A percentile compares a stretch with the other conserved stretches of the same genome.
Evolutionary conservation across 176 grass and related monocot species (phyloP).

Genomic region (Avena insularis): DNA sequence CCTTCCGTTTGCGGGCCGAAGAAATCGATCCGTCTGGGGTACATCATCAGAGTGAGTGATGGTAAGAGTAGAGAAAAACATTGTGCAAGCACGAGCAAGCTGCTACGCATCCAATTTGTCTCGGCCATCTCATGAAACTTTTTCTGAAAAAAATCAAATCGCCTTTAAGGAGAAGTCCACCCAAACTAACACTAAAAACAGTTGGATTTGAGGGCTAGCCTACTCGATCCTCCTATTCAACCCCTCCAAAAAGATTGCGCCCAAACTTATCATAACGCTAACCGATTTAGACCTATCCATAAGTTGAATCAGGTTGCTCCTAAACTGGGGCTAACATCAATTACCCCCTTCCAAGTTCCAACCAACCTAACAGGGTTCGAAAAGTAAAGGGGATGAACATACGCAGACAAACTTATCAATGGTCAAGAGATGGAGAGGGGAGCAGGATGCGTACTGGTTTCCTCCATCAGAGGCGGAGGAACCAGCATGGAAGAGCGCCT

Average conservation of each 20-base stretch:
- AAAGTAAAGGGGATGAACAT: background rate
- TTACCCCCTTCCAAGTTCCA: background rate
- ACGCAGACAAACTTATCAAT: background rate
- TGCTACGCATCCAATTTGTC: background rate
- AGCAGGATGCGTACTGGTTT: background rate
- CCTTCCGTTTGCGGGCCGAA: background rate
- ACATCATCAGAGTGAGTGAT: background rate
- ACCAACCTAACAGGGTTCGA: background rate
- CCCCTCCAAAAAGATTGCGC: too few relatives aligned
- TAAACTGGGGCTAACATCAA: background rate
- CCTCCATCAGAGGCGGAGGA: background rate
- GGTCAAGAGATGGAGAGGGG: background rate
- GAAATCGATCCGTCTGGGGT: background rate
- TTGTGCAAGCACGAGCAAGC: background rate
- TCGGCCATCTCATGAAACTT: background rate
- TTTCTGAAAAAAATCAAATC: background rate
- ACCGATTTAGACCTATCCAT: background rate
- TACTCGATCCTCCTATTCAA: too few relatives aligned
- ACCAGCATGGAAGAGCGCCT: background rate
- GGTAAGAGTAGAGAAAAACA: background rate
- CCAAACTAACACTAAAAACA: background rate
- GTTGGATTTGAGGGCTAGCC: background rate
- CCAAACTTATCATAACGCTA: background rate
- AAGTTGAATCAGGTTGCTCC: background rate
- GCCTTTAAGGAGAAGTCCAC: too few relatives aligned